phyloP scores from a whole-genome alignment of 148 eudicot species.

The Rhododendron vialii region DNA sequence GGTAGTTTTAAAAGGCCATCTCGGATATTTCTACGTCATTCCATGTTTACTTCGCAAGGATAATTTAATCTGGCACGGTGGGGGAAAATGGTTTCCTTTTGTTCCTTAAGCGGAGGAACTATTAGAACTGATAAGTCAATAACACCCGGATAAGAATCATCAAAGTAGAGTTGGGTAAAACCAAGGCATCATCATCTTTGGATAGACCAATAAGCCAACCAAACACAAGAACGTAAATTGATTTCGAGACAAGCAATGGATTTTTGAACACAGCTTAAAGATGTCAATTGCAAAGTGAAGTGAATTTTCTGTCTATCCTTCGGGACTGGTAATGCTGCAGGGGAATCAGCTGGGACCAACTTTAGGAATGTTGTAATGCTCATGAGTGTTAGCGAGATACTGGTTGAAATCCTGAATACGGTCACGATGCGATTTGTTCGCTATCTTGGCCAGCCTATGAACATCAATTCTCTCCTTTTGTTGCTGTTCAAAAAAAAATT shows the following conservation, averaged over 20 bases:
- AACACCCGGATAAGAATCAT: background rate
- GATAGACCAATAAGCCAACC: background rate
- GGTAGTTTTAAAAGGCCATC: background rate
- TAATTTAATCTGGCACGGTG: background rate
- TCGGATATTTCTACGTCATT: background rate
- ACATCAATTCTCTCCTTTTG: slow-evolving; percentile 70
- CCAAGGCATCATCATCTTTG: background rate
- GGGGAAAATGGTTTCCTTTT: background rate
- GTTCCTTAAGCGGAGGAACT: background rate
- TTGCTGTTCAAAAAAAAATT: too few species aligned
- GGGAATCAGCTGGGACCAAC: slow-evolving; percentile 12
- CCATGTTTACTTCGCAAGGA: background rate
- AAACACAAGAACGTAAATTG: background rate
- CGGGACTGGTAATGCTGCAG: background rate
- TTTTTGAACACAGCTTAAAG: background rate
- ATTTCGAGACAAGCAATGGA: background rate
- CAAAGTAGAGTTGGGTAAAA: background rate
- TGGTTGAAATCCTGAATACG: slow-evolving; percentile 85
- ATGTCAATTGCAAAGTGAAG: background rate
- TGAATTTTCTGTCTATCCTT: background rate
- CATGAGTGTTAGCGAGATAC: slow-evolving; percentile 19
- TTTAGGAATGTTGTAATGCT: slow-evolving; percentile 24
- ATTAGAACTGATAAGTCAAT: background rate
- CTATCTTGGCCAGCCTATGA: slow-evolving; percentile 63
- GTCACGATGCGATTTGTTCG: slow-evolving; percentile 88